phyloP scores from a whole-genome alignment of 2,329 filamentous ascomycete genomes.

The Cercospora janseana region DNA sequence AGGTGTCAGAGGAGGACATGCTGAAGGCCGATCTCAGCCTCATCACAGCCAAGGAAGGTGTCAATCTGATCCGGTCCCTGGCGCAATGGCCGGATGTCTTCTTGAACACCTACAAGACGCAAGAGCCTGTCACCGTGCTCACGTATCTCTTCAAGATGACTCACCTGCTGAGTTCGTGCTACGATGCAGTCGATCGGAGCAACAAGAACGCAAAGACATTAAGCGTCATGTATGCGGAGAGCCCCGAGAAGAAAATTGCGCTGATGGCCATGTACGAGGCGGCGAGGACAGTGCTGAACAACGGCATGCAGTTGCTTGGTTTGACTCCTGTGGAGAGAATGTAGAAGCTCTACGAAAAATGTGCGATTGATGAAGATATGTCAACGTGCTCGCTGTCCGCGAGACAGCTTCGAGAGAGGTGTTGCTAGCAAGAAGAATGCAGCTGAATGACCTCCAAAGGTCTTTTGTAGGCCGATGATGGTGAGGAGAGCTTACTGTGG shows the following conservation, averaged over 20 bases:
- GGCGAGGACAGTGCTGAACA: slow-evolving; percentile 71
- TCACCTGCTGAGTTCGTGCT: slow-evolving; percentile 74
- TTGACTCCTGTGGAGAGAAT: slow-evolving; percentile 70
- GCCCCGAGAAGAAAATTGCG: slow-evolving; percentile 63
- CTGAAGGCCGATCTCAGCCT: slow-evolving; percentile 63
- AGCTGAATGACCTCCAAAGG: neutral
- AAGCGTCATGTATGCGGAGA: slow-evolving; percentile 75
- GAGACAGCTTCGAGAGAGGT: too few relatives aligned
- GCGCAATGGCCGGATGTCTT: slow-evolving; percentile 83
- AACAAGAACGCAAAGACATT: slow-evolving; percentile 48
- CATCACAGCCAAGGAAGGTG: slow-evolving; percentile 68
- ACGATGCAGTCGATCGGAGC: slow-evolving; percentile 58
- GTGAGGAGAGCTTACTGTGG: too few relatives aligned
- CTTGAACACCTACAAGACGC: slow-evolving; percentile 77
- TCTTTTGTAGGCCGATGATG: too few relatives aligned
- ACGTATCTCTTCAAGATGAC: slow-evolving; percentile 84
- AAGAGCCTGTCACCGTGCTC: slow-evolving; percentile 68
- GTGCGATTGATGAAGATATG: slow-evolving; percentile 1
- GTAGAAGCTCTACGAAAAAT: slow-evolving; percentile 22
- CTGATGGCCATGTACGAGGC: slow-evolving; percentile 76
- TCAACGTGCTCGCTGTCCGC: neutral
- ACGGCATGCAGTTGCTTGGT: slow-evolving; percentile 80
- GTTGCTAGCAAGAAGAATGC: neutral
- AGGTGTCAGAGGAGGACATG: slow-evolving; percentile 55
- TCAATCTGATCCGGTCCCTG: slow-evolving; percentile 72